Conservation (phyloP, 331 rosid genomes). For the Malus hybrid region DNA sequence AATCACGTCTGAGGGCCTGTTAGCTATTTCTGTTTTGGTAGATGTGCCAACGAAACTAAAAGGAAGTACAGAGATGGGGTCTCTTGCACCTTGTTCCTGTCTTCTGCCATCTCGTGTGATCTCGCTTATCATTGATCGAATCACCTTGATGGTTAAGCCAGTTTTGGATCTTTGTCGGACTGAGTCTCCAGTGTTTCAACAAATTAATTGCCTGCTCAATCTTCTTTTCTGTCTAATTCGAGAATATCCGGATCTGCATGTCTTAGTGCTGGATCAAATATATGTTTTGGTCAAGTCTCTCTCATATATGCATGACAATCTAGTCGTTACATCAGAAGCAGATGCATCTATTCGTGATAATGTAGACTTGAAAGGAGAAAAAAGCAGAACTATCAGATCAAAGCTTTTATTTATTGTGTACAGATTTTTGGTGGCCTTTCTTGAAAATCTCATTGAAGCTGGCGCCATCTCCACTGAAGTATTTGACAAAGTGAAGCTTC, state of each 20-base stretch:
- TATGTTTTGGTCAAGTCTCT: slow-evolving; percentile 19
- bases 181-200: slow-evolving; percentile 20
- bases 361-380: slow-evolving; percentile 7
- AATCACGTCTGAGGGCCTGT: slow-evolving; percentile 17
- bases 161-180: slow-evolving; percentile 19
- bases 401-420: slow-evolving; percentile 25
- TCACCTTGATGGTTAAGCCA: slow-evolving; percentile 27
- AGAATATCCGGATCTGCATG: slow-evolving; percentile 29
- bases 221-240: slow-evolving; percentile 31
- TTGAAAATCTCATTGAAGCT: slow-evolving; percentile 29
- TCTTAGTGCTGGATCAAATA: slow-evolving; percentile 29
- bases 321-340: slow-evolving; percentile 4
- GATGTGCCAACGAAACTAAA: slow-evolving; percentile 26
- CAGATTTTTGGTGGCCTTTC: slow-evolving; percentile 30
- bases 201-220: slow-evolving; percentile 24
- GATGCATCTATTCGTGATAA: background rate
- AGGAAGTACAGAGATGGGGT: slow-evolving; percentile 12
- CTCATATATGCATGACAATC: slow-evolving; percentile 7
- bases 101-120: slow-evolving; percentile 32
- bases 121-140: slow-evolving; percentile 40
- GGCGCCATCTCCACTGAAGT: slow-evolving; percentile 8
- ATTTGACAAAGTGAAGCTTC: slow-evolving; percentile 34
- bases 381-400: slow-evolving; percentile 5
- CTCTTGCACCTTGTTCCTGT: slow-evolving; percentile 14
- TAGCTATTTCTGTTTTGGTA: slow-evolving; percentile 35